Conservation (phyloP, 164 flowering plant species). For the Stephania japonica region DNA sequence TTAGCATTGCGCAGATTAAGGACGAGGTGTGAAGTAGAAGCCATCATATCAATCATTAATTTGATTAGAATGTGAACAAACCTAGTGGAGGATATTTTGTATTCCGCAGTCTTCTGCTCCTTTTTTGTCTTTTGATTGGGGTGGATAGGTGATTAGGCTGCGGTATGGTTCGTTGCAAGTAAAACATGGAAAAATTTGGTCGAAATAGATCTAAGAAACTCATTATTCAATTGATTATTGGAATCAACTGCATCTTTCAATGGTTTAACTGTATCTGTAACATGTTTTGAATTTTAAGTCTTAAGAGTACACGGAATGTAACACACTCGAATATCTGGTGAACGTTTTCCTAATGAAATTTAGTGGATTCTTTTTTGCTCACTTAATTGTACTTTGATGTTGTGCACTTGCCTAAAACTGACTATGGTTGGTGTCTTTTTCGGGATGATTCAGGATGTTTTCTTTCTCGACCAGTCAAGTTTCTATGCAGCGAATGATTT, state of each 20-base stretch:
- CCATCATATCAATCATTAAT: background rate
- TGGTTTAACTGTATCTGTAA: background rate
- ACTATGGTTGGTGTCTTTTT: conserved; percentile 1
- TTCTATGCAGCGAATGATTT: conserved; percentile 61
- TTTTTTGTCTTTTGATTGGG: background rate
- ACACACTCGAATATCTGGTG: background rate
- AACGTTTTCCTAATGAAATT: background rate
- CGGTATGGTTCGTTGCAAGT: background rate
- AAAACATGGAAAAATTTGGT: too few species aligned
- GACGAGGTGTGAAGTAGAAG: too few species aligned
- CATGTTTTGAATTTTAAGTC: background rate
- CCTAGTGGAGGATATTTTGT: background rate
- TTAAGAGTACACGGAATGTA: background rate
- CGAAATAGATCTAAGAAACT: background rate
- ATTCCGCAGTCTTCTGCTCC: background rate
- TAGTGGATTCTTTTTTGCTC: background rate
- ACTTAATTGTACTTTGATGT: background rate
- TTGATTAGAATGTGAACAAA: background rate
- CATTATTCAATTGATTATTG: background rate
- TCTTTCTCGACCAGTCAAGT: conserved; percentile 72
- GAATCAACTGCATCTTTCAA: background rate
- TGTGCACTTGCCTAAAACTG: background rate
- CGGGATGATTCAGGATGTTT: conserved; percentile 77
- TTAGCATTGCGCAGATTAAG: too few species aligned
- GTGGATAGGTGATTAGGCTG: background rate